Evolutionary conservation across 2,329 filamentous ascomycete species (phyloP), one percentile per base, ranked within the genome.

Genomic region (Fusarium buharicum): DNA sequence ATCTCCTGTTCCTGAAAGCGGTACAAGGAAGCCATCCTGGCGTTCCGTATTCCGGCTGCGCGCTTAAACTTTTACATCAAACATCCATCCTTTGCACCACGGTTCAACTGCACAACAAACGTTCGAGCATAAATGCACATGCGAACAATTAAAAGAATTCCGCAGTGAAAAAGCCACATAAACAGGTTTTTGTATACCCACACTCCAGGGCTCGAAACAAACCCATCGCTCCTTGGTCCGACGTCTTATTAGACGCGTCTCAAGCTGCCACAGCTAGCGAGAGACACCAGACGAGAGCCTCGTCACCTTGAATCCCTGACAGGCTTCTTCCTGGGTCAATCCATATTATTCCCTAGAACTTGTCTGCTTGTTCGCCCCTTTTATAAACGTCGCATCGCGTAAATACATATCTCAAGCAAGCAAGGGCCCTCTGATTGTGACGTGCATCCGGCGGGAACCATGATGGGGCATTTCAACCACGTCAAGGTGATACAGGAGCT

Each of bases 171-270:
- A 33, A 39, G n/a, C 24, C 28, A 50, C 31, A 43, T 34, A 50
- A 63, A 46, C 46, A 47, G 34, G 52, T 39, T 59, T 59, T 37
- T 34, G 17, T 51, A 34, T 22, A 38, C 51, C 43, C 59, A 59
- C 58, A 40, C 36, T 33, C 31, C 44, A 40, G 48, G 47, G 44
- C 57, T 50, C 61, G 48, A 65, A 64, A 65, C 47, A 58, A 52
- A 45, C 38, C 17, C 38, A 49, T 58, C 16, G 11, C 52, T 46
- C 47, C 39, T 56, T 49, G 31, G 39, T 47, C 43, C 38, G 47
- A 50, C 51, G 31, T 43, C 43, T 37, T 34, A 62, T 58, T 58
- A 62, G 56, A 57, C 44, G 50, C 44, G 47, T 54, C 61, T 46
- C 56, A 45, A 53, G 47, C 34, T 57, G 50, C 46, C 37, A 38